These are phyloP conservation scores for Torulaspora maleeae DNA, from an alignment of 805 yeast species.

Conservation along the genomic window DNA sequence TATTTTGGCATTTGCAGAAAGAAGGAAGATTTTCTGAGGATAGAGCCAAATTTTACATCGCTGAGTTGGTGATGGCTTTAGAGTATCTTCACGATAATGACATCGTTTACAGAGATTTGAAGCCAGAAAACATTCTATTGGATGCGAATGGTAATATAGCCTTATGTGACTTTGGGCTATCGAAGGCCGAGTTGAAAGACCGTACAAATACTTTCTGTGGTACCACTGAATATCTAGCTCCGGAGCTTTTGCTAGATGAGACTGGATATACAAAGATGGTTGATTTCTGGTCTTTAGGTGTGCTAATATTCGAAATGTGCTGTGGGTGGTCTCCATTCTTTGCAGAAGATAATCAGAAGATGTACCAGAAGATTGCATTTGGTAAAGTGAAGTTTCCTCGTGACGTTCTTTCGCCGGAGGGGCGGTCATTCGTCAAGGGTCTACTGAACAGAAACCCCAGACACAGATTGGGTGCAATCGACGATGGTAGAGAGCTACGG, in stretches of 20 bases:
- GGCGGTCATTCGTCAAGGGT: slow-evolving; percentile 93
- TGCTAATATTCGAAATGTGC: slow-evolving; percentile 95
- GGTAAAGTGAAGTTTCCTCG: slow-evolving; percentile 97
- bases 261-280: slow-evolving; percentile 98
- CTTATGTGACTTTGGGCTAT: slow-evolving; percentile 92
- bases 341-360: slow-evolving; percentile 96
- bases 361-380: slow-evolving; percentile 98
- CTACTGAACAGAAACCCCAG: slow-evolving; percentile 90
- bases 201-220: slow-evolving; percentile 98
- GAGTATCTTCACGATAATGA: slow-evolving; percentile 94
- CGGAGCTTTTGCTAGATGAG: slow-evolving; percentile 92
- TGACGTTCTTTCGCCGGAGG: slow-evolving; percentile 88
- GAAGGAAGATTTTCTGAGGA: slow-evolving; percentile 93
- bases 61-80: slow-evolving; percentile 87
- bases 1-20: slow-evolving; percentile 94
- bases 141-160: slow-evolving; percentile 98
- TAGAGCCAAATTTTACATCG: slow-evolving; percentile 94
- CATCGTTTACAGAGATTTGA: slow-evolving; percentile 92
- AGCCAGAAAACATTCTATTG: slow-evolving; percentile 91
- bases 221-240: slow-evolving; percentile 96
- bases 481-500: slow-evolving; percentile 88
- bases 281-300: slow-evolving; percentile 98
- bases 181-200: slow-evolving; percentile 84
- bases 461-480: slow-evolving; percentile 86
- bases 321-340: slow-evolving; percentile 99